Percentiles rank a stretch among this genome's conserved stretches.
Evolutionary conservation across 208 protist species (phyloP).

Genomic region (Trypanosoma cruzi): DNA sequence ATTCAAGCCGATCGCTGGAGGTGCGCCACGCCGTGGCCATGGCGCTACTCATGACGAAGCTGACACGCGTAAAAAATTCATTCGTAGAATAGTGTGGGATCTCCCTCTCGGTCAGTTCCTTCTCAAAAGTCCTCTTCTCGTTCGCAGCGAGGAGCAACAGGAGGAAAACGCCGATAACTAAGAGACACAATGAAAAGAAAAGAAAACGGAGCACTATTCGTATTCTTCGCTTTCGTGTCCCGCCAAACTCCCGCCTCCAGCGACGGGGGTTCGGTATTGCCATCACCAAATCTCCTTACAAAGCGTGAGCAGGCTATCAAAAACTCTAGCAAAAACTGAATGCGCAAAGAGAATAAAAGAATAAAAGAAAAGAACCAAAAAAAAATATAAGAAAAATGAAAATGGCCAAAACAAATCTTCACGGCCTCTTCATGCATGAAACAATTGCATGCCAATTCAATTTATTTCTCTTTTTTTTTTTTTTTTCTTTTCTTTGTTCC

Average conservation of each 20-base stretch:
- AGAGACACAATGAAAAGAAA: not conserved
- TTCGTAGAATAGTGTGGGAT: not conserved
- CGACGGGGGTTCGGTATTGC: not conserved
- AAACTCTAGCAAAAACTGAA: too few relatives aligned
- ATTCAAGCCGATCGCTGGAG: slow-evolving; percentile 7
- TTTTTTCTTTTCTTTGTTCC: not conserved
- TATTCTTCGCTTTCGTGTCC: not conserved
- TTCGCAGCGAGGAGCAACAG: not conserved
- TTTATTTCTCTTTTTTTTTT: slow-evolving; percentile 4
- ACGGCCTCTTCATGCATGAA: not conserved
- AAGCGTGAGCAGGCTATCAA: too few relatives aligned
- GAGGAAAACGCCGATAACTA: not conserved
- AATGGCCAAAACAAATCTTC: not conserved
- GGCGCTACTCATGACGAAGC: slow-evolving; percentile 17
- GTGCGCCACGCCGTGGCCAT: slow-evolving; percentile 26
- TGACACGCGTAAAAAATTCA: slow-evolving; percentile 10
- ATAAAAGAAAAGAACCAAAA: not conserved
- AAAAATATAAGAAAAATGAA: not conserved
- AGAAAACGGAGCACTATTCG: not conserved
- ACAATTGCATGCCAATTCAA: not conserved
- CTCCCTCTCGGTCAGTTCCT: not conserved
- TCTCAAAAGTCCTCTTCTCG: not conserved
- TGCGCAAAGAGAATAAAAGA: not conserved
- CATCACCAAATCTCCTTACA: not conserved
- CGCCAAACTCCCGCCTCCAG: not conserved